Percentiles rank a stretch among this genome's conserved stretches.
Evolutionary conservation across 2,329 filamentous ascomycete species (phyloP).

Genomic region (Xylariaceae sp.): DNA sequence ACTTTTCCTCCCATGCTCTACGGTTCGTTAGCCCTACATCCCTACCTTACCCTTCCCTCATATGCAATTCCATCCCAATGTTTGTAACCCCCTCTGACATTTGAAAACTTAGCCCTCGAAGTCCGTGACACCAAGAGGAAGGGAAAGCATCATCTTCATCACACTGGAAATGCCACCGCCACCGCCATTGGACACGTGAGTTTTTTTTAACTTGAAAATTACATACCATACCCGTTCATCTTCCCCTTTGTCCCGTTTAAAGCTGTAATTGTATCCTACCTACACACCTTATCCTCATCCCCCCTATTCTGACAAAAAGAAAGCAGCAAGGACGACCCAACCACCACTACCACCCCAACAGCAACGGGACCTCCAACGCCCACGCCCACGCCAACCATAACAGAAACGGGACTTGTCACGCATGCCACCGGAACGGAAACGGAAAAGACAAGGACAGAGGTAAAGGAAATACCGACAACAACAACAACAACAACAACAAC

Average conservation of each 20-base stretch:
- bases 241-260: too few species aligned
- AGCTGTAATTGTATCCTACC: too few species aligned
- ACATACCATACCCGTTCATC: not conserved
- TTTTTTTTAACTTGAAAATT: not conserved
- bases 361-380: slow-evolving; percentile 15
- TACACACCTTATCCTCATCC: too few species aligned
- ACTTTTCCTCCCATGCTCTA: slow-evolving; percentile 12
- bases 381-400: too few species aligned
- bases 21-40: slow-evolving; percentile 8
- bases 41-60: too few species aligned
- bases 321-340: not conserved
- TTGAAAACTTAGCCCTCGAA: slow-evolving; percentile 12
- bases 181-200: slow-evolving; percentile 2
- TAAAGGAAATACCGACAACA: not conserved
- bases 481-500: too few species aligned
- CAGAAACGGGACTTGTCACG: too few species aligned
- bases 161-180: slow-evolving; percentile 5
- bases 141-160: not conserved
- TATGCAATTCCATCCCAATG: too few species aligned
- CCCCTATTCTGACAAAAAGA: too few species aligned
- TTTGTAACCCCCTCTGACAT: slow-evolving; percentile 4
- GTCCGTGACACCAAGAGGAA: slow-evolving; percentile 16
- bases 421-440: slow-evolving; percentile 3
- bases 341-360: slow-evolving; percentile 4
- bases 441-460: slow-evolving; percentile 6